Percentiles rank a stretch among this genome's conserved stretches.
Evolutionary conservation across 2,329 filamentous ascomycete species (phyloP).

Genomic region (Xylariales sp.): DNA sequence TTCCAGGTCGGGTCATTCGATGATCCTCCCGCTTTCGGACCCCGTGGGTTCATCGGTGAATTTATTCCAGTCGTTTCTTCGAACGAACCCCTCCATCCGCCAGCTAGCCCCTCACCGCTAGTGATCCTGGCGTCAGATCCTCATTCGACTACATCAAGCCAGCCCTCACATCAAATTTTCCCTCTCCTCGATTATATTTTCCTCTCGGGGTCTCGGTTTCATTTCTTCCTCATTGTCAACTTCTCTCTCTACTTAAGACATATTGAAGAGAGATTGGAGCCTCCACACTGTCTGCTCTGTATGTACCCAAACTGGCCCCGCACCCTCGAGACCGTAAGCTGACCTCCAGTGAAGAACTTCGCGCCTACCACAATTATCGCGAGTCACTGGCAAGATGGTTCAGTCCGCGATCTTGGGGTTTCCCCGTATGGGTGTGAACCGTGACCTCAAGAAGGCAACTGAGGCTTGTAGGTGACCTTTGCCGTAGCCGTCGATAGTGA

Average conservation of each 20-base stretch:
- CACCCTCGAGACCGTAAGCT: neutral
- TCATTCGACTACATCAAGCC: slow-evolving; percentile 3
- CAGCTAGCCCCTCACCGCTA: slow-evolving; percentile 7
- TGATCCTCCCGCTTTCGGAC: slow-evolving; percentile 19
- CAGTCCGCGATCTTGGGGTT: slow-evolving; percentile 86
- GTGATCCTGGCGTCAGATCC: slow-evolving; percentile 11
- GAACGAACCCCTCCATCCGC: neutral
- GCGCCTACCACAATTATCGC: slow-evolving; percentile 11
- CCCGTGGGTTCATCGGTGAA: slow-evolving; percentile 12
- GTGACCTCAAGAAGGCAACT: slow-evolving; percentile 99
- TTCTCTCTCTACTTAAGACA: neutral
- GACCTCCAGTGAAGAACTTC: neutral
- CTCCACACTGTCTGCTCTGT: slow-evolving; percentile 22
- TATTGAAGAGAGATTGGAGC: slow-evolving; percentile 18
- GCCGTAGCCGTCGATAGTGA: neutral
- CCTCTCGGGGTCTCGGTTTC: slow-evolving; percentile 11
- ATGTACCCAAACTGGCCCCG: slow-evolving; percentile 11
- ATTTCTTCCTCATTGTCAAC: slow-evolving; percentile 10
- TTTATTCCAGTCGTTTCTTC: no score
- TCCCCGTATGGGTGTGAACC: slow-evolving; percentile 96
- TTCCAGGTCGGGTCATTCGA: neutral
- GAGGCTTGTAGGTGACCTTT: slow-evolving; percentile 65
- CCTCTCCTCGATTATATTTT: slow-evolving; percentile 5
- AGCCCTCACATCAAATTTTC: slow-evolving; percentile 8
- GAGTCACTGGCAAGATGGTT: slow-evolving; percentile 49